These are phyloP conservation scores for Trichoderma parareesei DNA, from an alignment of 495 filamentous ascomycete genomes.

Conservation along the genomic window DNA sequence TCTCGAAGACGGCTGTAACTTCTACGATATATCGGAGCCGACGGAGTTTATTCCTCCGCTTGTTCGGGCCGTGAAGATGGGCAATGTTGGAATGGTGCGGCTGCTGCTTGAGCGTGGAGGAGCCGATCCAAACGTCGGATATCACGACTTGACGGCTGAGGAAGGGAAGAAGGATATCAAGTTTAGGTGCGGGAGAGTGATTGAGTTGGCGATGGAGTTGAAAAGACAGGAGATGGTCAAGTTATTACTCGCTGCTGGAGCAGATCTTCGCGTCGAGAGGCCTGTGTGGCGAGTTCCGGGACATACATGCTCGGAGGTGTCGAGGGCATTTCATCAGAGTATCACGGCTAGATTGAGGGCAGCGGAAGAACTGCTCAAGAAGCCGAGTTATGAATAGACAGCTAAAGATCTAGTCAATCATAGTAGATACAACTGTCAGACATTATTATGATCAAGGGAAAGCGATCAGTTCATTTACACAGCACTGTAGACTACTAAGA, in stretches of 20 bases:
- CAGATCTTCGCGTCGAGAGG: not conserved
- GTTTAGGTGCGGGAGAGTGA: conserved; percentile 2
- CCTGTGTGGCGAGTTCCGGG: not conserved
- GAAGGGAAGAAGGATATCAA: not conserved
- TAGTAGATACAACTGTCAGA: no score
- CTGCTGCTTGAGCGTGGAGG: conserved; percentile 10
- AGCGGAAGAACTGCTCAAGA: not conserved
- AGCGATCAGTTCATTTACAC: no score
- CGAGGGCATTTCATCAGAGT: not conserved
- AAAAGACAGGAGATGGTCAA: not conserved
- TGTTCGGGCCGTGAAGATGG: conserved; percentile 4
- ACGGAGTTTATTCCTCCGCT: conserved; percentile 11
- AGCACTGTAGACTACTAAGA: no score
- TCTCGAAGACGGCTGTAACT: not conserved
- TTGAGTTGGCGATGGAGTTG: conserved; percentile 10
- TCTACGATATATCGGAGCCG: not conserved
- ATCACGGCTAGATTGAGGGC: not conserved
- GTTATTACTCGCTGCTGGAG: not conserved
- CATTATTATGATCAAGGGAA: no score
- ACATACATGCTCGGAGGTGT: not conserved
- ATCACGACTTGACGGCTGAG: not conserved
- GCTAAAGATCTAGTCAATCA: no score
- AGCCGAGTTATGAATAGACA: not conserved
- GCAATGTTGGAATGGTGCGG: conserved; percentile 5
- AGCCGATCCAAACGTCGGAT: conserved; percentile 7